Percentiles rank a stretch among this genome's conserved stretches.
These are phyloP conservation scores for Anisogramma anomala DNA, from an alignment of 2,329 filamentous ascomycete species.

Conservation along the genomic window DNA sequence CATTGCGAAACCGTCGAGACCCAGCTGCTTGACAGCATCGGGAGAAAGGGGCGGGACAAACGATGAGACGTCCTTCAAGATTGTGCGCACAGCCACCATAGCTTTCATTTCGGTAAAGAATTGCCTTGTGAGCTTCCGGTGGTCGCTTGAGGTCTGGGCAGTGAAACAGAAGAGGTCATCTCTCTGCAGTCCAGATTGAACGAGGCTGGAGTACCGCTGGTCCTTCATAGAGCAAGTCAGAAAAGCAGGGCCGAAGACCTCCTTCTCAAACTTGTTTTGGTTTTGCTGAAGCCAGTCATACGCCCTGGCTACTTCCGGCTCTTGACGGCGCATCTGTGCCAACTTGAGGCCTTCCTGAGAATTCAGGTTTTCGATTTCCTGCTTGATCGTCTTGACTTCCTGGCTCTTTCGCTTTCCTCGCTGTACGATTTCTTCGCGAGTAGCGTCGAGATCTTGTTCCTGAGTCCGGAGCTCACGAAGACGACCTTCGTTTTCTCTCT, in stretches of 20 bases:
- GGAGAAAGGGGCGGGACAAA: slow-evolving; percentile 44
- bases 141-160: slow-evolving; percentile 63
- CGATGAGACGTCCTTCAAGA: slow-evolving; percentile 38
- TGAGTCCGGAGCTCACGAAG: slow-evolving; percentile 12
- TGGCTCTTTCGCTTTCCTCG: slow-evolving; percentile 31
- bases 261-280: slow-evolving; percentile 54
- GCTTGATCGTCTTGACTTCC: slow-evolving; percentile 28
- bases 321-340: slow-evolving; percentile 48
- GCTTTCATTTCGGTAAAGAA: slow-evolving; percentile 54
- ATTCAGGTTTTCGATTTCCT: slow-evolving; percentile 48
- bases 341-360: slow-evolving; percentile 67
- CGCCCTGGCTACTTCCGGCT: slow-evolving; percentile 53
- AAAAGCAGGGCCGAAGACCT: slow-evolving; percentile 71
- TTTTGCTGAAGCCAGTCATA: slow-evolving; percentile 79
- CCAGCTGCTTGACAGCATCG: slow-evolving; percentile 44
- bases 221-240: slow-evolving; percentile 71
- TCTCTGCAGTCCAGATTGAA: slow-evolving; percentile 38
- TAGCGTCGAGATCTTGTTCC: slow-evolving; percentile 17
- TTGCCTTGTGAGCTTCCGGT: slow-evolving; percentile 56
- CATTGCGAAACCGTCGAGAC: slow-evolving; percentile 69
- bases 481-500: slow-evolving; percentile 11
- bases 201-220: slow-evolving; percentile 46
- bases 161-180: slow-evolving; percentile 59
- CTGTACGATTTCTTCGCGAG: slow-evolving; percentile 27
- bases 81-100: slow-evolving; percentile 60